Percentiles rank a stretch among this genome's conserved stretches.
phyloP scores from a whole-genome alignment of 1,139 yeast genomes.

The Kluyveromyces marxianus region DNA sequence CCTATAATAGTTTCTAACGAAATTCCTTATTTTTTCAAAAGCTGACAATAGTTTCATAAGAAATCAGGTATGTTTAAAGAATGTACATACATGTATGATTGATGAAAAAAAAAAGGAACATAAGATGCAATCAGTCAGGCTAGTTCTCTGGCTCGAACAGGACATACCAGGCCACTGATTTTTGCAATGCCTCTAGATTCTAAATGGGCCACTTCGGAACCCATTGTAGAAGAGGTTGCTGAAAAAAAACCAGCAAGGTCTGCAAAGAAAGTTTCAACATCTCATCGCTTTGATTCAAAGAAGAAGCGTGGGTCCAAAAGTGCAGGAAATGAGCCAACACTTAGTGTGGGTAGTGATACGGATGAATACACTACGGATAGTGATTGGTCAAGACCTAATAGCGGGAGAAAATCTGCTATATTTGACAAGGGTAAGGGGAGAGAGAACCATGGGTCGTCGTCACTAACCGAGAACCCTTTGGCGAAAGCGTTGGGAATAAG shows the following conservation, averaged over 20 bases:
- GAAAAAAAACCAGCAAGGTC: not conserved
- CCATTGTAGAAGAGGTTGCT: not conserved
- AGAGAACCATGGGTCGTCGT: not conserved
- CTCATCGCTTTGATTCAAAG: not conserved
- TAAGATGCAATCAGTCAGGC: too few species aligned
- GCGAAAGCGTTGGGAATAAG: slow-evolving; percentile 5
- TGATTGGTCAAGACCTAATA: slow-evolving; percentile 5
- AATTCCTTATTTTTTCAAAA: too few species aligned
- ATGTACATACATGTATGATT: too few species aligned
- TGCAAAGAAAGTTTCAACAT: not conserved
- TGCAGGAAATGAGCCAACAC: not conserved
- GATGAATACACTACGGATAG: slow-evolving; percentile 1
- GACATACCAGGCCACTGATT: not conserved
- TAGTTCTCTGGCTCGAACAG: not conserved
- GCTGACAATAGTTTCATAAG: too few species aligned
- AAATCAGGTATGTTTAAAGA: too few species aligned
- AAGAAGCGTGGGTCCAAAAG: not conserved
- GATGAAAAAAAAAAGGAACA: too few species aligned
- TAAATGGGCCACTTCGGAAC: slow-evolving; percentile 18
- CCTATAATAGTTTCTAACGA: too few species aligned
- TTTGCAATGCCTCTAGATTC: slow-evolving; percentile 14
- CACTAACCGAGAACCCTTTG: slow-evolving; percentile 1
- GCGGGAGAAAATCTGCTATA: not conserved
- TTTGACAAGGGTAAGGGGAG: slow-evolving; percentile 1
- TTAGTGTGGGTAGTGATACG: not conserved